These are phyloP conservation scores for Eragrostis curvula DNA, from an alignment of 176 grass and related monocot genomes.

Conservation along the genomic window DNA sequence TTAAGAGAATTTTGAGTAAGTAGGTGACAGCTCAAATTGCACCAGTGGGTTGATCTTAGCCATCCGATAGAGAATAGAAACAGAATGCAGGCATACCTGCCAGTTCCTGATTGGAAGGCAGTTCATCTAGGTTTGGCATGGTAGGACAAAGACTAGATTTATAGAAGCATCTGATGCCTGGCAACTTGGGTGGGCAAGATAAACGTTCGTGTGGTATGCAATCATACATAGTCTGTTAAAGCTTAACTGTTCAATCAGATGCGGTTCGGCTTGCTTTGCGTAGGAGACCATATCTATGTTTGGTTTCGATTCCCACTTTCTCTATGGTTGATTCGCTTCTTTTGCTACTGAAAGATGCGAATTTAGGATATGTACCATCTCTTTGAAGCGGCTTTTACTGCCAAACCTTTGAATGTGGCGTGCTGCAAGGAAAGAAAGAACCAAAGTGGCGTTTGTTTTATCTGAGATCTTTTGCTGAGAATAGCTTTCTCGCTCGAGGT, in stretches of 20 bases:
- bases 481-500: not conserved
- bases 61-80: not conserved
- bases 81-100: too few relatives aligned
- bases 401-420: slow-evolving; percentile 45
- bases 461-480: slow-evolving; percentile 23
- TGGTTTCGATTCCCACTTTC: not conserved
- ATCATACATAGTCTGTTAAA: too few relatives aligned
- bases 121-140: slow-evolving; percentile 2
- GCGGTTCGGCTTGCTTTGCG: not conserved
- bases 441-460: not conserved
- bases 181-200: too few relatives aligned
- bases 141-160: slow-evolving; percentile 9
- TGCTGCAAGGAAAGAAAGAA: not conserved
- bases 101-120: slow-evolving; percentile 8
- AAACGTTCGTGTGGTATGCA: too few relatives aligned
- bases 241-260: too few relatives aligned
- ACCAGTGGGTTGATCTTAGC: not conserved
- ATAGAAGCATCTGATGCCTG: not conserved
- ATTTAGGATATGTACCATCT: slow-evolving; percentile 8
- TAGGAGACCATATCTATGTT: slow-evolving; percentile 35
- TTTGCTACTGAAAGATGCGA: slow-evolving; percentile 25
- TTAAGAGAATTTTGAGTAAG: not conserved
- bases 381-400: slow-evolving; percentile 14
- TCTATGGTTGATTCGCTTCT: slow-evolving; percentile 29
- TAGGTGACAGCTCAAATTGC: not conserved